phyloP scores from a whole-genome alignment of 2,329 filamentous ascomycete species.

The Arthrinium puccinioides region DNA sequence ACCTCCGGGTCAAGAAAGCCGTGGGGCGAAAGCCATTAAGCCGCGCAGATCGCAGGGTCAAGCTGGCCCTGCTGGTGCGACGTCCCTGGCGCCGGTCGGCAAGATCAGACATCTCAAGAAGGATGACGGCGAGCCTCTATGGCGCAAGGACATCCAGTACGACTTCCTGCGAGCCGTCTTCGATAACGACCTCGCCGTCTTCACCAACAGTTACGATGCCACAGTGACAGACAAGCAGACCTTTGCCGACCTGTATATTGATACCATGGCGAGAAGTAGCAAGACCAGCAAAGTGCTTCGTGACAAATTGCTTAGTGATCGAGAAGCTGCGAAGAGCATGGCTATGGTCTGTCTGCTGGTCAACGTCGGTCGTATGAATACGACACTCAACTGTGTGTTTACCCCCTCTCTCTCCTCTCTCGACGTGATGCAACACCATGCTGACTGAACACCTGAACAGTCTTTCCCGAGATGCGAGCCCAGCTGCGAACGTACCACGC shows the following conservation, averaged over 20 bases:
- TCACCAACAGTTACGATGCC: constrained; percentile 80
- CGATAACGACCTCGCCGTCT: constrained; percentile 66
- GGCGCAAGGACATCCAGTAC: constrained; percentile 82
- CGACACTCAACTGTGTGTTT: constrained; percentile 80
- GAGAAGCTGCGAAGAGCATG: constrained; percentile 92
- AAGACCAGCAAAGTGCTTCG: constrained; percentile 98
- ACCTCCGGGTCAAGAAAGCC: no score
- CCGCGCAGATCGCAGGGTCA: constrained; percentile 16
- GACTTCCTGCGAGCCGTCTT: constrained; percentile 79
- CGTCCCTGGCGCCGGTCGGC: constrained; percentile 29
- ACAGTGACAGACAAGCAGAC: constrained; percentile 54
- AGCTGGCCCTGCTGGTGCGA: constrained; percentile 8
- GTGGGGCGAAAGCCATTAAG: constrained; percentile 9
- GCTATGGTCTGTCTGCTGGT: constrained; percentile 98
- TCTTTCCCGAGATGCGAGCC: constrained; percentile 98
- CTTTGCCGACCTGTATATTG: constrained; percentile 95
- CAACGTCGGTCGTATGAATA: constrained; percentile 98
- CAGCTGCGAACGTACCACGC: constrained; percentile 96
- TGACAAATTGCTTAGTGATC: constrained; percentile 90
- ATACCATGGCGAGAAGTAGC: constrained; percentile 96
- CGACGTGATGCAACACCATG: constrained; percentile 6
- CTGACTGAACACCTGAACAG: constrained; percentile 26
- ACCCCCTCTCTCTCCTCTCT: constrained; percentile 3
- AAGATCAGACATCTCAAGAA: constrained; percentile 85
- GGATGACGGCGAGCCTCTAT: constrained; percentile 79